Conservation (phyloP, 805 yeast species). For the Wickerhamomyces strasburgensis region DNA sequence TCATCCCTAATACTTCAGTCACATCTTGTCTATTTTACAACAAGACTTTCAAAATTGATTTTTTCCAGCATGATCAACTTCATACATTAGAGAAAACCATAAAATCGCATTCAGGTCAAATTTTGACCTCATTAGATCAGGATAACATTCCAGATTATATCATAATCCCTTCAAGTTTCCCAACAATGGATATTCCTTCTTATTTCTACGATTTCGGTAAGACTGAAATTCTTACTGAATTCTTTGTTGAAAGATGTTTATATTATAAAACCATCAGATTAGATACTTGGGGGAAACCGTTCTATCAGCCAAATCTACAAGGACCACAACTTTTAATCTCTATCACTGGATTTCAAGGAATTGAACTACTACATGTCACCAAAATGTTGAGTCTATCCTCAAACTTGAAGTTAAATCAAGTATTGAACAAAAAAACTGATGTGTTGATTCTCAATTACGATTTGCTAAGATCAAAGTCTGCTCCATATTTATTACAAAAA, state of each 20-base stretch:
- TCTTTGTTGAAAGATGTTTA: constrained; percentile 73
- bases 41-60: constrained; percentile 37
- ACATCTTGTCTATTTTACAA: constrained; percentile 34
- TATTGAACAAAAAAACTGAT: constrained; percentile 48
- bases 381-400: constrained; percentile 49
- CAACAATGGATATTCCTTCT: constrained; percentile 12
- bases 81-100: constrained; percentile 38
- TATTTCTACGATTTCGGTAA: constrained; percentile 13
- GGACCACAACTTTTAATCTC: constrained; percentile 26
- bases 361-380: constrained; percentile 65
- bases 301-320: constrained; percentile 18
- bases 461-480: constrained; percentile 37
- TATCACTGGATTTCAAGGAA: constrained; percentile 72
- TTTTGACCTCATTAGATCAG: constrained; percentile 3
- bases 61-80: constrained; percentile 36
- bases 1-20: constrained; percentile 4
- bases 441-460: constrained; percentile 50
- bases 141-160: constrained; percentile 8
- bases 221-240: constrained; percentile 56
- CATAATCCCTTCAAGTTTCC: constrained; percentile 21
- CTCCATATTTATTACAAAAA: constrained; percentile 32
- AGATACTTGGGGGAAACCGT: constrained; percentile 66
- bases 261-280: constrained; percentile 43
- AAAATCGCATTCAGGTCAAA: constrained; percentile 40
- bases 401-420: constrained; percentile 46